These are phyloP conservation scores for Botrytis galanthina DNA, from an alignment of 2,329 filamentous ascomycete genomes.

Conservation along the genomic window DNA sequence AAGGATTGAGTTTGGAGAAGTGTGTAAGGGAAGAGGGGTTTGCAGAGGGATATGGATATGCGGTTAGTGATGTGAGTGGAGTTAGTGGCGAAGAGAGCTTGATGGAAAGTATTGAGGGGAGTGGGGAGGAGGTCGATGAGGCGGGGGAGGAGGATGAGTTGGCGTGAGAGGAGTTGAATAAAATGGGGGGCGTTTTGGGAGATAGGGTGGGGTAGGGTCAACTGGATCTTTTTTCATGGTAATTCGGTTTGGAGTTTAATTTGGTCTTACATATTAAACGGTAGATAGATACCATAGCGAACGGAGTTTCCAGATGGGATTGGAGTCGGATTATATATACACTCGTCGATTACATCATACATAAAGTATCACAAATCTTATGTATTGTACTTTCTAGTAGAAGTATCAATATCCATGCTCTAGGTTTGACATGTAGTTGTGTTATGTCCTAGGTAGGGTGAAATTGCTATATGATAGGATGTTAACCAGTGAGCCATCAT, in stretches of 20 bases:
- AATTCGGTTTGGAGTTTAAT: background rate
- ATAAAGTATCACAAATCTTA: background rate
- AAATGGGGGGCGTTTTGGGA: background rate
- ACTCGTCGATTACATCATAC: background rate
- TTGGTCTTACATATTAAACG: background rate
- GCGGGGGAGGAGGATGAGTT: background rate
- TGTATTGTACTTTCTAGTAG: background rate
- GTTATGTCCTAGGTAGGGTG: too few relatives aligned
- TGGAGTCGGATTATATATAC: background rate
- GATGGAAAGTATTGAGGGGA: constrained; percentile 9
- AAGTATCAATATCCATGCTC: background rate
- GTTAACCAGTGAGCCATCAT: too few relatives aligned
- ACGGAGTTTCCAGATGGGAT: background rate
- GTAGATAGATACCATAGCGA: background rate
- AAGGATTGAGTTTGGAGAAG: constrained; percentile 66
- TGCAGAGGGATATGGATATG: constrained; percentile 60
- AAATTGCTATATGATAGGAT: too few relatives aligned
- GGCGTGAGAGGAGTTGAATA: too few relatives aligned
- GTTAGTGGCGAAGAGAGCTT: background rate
- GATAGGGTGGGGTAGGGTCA: background rate
- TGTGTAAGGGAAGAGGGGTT: constrained; percentile 76
- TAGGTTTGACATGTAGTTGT: background rate
- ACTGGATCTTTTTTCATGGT: background rate
- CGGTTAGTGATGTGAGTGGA: constrained; percentile 34
- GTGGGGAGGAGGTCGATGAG: constrained; percentile 30